Conservation (phyloP, 176 grass and related monocot genomes). For the Neostapfia colusana region DNA sequence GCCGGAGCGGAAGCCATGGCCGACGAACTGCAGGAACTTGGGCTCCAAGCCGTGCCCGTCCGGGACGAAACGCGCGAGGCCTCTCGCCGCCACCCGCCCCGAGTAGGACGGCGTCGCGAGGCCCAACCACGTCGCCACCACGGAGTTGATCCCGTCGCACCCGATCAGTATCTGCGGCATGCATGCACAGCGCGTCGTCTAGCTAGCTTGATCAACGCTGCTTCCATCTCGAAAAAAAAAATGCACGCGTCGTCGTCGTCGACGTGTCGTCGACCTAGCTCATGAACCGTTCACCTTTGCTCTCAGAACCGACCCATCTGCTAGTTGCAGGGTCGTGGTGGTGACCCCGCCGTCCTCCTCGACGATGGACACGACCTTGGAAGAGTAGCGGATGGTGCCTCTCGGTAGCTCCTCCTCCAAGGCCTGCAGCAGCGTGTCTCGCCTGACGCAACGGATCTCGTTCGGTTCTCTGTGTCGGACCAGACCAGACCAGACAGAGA, state of each 20-base stretch:
- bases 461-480: conserved; percentile 39
- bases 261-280: neutral
- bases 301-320: conserved; percentile 53
- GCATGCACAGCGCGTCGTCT: neutral
- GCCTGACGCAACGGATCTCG: conserved; percentile 56
- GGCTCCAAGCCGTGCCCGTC: conserved; percentile 52
- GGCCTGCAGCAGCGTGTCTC: conserved; percentile 55
- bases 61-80: conserved; percentile 50
- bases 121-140: conserved; percentile 59
- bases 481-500: too few species aligned
- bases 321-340: conserved; percentile 64
- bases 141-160: conserved; percentile 72
- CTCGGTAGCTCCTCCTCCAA: conserved; percentile 58
- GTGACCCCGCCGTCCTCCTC: conserved; percentile 45
- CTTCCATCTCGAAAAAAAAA: neutral
- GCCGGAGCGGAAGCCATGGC: conserved; percentile 48
- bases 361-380: conserved; percentile 62
- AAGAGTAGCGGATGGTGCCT: conserved; percentile 70
- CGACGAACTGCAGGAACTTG: conserved; percentile 46
- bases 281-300: conserved; percentile 60
- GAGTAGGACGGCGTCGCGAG: conserved; percentile 45
- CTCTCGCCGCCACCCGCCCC: conserved; percentile 50
- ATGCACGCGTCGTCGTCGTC: neutral
- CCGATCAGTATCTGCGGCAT: conserved; percentile 64
- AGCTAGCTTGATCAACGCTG: neutral